Evolutionary conservation across 768 basidiomycete species (phyloP), one percentile per base, ranked within the genome.

Genomic region (Pholiota microspora): DNA sequence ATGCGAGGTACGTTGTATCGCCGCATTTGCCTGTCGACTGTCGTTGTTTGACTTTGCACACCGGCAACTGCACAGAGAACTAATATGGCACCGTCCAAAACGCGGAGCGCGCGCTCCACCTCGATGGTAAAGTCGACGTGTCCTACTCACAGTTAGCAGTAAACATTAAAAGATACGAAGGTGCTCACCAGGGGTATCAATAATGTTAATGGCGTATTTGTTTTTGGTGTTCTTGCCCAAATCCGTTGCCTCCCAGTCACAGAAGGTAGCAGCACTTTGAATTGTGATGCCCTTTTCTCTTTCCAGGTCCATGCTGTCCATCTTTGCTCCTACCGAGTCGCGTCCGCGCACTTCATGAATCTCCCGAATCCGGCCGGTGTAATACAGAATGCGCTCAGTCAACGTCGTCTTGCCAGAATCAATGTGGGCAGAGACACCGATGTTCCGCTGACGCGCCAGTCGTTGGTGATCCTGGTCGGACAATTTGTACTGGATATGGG

Each of bases 121-220:
- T 99, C 97, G 61, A 99, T 98, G 2, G 97, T 99, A 67, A 99
- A 99, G 70, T 99, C 97, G 59, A 99, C 97, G 77, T 99, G 97
- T 62, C 95, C 94, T 94, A 23, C 29, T 27, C n/a, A 59, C n/a
- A 31, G 55, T 38, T 23, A 18, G 38, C 9, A 21, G 5, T 5
- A 55, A 25, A 38, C 48, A 7, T 10, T 16, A 32, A 18, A 35
- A 18, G 40, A 4, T 9, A 18, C 10, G 56, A 31, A 0, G 23
- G 24, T 18, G 52, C 77, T 46, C 35, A 89, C 94, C 95, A 60
- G 97, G 97, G 0, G 97, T 98, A 72, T 99, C 97, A 63, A 99
- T 98, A 55, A 99, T 98, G 69, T 99, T 99, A 67, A 98, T 84
- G 8, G 91, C 88, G 70, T 90, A 98, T 60, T 94, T 92, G 61